These are phyloP conservation scores for Trypanosoma theileri DNA, from an alignment of 208 protist species.

Conservation along the genomic window DNA sequence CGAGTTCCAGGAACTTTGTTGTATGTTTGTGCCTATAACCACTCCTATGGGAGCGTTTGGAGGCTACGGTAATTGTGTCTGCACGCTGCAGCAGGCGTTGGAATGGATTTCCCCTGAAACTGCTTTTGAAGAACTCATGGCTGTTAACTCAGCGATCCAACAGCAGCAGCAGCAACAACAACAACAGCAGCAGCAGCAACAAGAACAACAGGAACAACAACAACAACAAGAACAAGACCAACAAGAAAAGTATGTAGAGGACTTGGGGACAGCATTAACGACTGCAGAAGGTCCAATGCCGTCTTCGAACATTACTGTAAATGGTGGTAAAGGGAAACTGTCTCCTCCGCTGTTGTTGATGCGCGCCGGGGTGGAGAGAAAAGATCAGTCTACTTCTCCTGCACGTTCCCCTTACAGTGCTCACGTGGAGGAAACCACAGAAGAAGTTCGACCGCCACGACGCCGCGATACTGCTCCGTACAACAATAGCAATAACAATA, in stretches of 20 bases:
- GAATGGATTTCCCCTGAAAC: slow-evolving; percentile 66
- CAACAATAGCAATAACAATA: neutral
- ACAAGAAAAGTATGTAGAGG: slow-evolving; percentile 13
- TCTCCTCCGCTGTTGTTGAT: slow-evolving; percentile 3
- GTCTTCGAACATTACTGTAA: neutral
- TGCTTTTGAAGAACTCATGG: slow-evolving; percentile 48
- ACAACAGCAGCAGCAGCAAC: slow-evolving; percentile 32
- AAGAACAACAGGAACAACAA: slow-evolving; percentile 13
- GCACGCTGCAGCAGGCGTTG: slow-evolving; percentile 59
- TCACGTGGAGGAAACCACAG: neutral
- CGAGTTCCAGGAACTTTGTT: slow-evolving; percentile 78
- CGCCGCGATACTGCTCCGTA: neutral
- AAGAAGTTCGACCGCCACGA: neutral
- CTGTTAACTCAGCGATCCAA: slow-evolving; percentile 47
- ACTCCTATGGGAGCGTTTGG: slow-evolving; percentile 22
- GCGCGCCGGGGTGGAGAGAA: neutral
- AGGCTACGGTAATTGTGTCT: slow-evolving; percentile 31
- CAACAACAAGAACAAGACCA: slow-evolving; percentile 23
- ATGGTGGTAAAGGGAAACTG: neutral
- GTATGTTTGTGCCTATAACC: slow-evolving; percentile 60
- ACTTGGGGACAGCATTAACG: neutral
- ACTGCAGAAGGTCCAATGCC: neutral
- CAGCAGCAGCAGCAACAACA: slow-evolving; percentile 31
- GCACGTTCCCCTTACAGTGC: neutral
- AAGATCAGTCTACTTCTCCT: slow-evolving; percentile 8